Evolutionary conservation across 2,329 filamentous ascomycete species (phyloP).

Genomic region (Endoconidiophora polonica): DNA sequence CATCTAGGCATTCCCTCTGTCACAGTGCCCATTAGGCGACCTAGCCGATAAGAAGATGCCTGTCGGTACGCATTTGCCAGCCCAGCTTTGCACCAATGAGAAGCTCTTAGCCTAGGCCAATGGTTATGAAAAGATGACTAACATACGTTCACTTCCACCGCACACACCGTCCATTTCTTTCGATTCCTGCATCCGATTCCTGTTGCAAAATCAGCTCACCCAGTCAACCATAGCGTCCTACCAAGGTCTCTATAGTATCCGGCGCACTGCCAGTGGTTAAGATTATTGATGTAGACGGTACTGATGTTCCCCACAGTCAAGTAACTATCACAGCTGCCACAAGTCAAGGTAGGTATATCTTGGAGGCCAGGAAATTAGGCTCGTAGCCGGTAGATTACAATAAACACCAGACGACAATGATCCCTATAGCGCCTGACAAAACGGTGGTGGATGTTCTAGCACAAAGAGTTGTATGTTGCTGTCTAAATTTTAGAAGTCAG

Average conservation of each 20-base stretch:
- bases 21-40: slow-evolving; percentile 34
- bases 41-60: slow-evolving; percentile 31
- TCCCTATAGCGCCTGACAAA: slow-evolving; percentile 14
- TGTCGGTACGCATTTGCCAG: slow-evolving; percentile 33
- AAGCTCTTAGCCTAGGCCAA: slow-evolving; percentile 17
- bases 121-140: slow-evolving; percentile 14
- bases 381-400: slow-evolving; percentile 4
- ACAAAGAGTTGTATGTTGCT: slow-evolving; percentile 6
- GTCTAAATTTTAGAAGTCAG: slow-evolving; percentile 8
- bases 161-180: slow-evolving; percentile 12
- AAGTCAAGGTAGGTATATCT: not conserved
- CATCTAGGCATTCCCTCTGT: slow-evolving; percentile 39
- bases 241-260: not conserved
- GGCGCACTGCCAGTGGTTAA: not conserved
- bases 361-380: slow-evolving; percentile 3
- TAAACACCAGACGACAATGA: slow-evolving; percentile 12
- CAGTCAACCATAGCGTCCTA: not conserved
- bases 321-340: not conserved
- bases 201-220: not conserved
- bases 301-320: not conserved
- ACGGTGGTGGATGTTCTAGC: slow-evolving; percentile 14
- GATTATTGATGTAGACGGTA: slow-evolving; percentile 6
- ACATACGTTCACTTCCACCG: slow-evolving; percentile 7
- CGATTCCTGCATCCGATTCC: slow-evolving; percentile 4
- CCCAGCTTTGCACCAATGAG: slow-evolving; percentile 28